phyloP scores from a whole-genome alignment of 2,329 filamentous ascomycete species.

The Diaporthe citri region DNA sequence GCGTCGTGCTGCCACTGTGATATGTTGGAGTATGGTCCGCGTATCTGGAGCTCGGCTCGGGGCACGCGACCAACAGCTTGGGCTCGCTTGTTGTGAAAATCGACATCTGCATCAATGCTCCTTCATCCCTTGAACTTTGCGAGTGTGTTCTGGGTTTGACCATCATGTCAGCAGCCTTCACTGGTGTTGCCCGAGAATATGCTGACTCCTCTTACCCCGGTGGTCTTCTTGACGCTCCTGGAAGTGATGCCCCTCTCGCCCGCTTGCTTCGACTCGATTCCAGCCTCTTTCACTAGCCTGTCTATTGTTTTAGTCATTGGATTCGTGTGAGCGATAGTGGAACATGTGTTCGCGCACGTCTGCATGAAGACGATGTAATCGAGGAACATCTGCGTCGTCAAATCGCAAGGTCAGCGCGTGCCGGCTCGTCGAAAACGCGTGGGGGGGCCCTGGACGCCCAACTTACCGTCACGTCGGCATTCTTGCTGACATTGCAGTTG shows the following conservation, averaged over 20 bases:
- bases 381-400: slow-evolving; percentile 76
- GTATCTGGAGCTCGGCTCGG: not conserved
- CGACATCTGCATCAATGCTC: slow-evolving; percentile 26
- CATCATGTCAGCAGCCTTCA: not conserved
- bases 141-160: slow-evolving; percentile 66
- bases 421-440: slow-evolving; percentile 43
- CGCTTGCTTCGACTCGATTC: slow-evolving; percentile 79
- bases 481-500: slow-evolving; percentile 83
- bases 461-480: slow-evolving; percentile 84
- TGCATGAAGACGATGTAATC: slow-evolving; percentile 88
- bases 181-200: not conserved
- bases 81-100: not conserved
- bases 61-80: slow-evolving; percentile 24
- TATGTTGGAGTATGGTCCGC: not conserved
- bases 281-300: slow-evolving; percentile 84
- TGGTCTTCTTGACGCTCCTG: slow-evolving; percentile 81
- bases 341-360: slow-evolving; percentile 55
- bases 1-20: not conserved
- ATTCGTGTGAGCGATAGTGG: not conserved
- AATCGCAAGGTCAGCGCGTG: slow-evolving; percentile 45
- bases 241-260: slow-evolving; percentile 82
- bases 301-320: slow-evolving; percentile 3
- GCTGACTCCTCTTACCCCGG: slow-evolving; percentile 67
- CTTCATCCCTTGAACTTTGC: slow-evolving; percentile 77
- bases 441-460: slow-evolving; percentile 18